Percentiles rank a stretch among this genome's conserved stretches.
These are phyloP conservation scores for Trichoderma koningii DNA, from an alignment of 2,329 filamentous ascomycete species.

Conservation along the genomic window DNA sequence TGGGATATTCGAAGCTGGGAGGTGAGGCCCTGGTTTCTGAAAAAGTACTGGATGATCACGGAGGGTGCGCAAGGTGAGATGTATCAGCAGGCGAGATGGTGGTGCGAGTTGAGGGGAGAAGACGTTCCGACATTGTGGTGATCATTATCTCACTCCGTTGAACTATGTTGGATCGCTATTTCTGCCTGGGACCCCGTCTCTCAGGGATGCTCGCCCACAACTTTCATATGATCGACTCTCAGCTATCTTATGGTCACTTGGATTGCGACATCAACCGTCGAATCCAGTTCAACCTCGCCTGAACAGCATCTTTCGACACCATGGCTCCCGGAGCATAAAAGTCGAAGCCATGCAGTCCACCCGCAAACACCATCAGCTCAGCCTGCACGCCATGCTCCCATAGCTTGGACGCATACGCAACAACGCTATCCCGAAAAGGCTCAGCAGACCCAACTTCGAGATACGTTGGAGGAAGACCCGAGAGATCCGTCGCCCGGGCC, in stretches of 20 bases:
- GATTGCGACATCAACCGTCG: background rate
- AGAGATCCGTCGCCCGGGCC: background rate
- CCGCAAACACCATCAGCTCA: background rate
- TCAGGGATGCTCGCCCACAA: background rate
- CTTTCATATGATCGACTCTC: too few species aligned
- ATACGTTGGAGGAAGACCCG: background rate
- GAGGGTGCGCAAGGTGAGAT: constrained; percentile 37
- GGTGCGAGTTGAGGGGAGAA: constrained; percentile 36
- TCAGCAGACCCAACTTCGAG: constrained; percentile 7
- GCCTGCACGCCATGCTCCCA: constrained; percentile 10
- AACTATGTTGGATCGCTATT: background rate
- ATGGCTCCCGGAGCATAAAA: background rate
- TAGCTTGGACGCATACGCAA: background rate
- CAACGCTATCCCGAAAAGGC: background rate
- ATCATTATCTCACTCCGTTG: background rate
- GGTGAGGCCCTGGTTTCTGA: constrained; percentile 35
- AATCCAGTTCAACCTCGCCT: background rate
- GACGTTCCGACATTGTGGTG: constrained; percentile 10
- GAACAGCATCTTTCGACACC: background rate
- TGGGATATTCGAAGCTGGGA: constrained; percentile 39
- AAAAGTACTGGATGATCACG: constrained; percentile 36
- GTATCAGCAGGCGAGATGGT: constrained; percentile 37
- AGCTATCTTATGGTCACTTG: background rate
- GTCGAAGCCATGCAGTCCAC: background rate
- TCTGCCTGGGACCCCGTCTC: background rate